Base-by-base conservation (phyloP, 495 filamentous ascomycete genomes). In the Apodospora peruviana region DNA sequence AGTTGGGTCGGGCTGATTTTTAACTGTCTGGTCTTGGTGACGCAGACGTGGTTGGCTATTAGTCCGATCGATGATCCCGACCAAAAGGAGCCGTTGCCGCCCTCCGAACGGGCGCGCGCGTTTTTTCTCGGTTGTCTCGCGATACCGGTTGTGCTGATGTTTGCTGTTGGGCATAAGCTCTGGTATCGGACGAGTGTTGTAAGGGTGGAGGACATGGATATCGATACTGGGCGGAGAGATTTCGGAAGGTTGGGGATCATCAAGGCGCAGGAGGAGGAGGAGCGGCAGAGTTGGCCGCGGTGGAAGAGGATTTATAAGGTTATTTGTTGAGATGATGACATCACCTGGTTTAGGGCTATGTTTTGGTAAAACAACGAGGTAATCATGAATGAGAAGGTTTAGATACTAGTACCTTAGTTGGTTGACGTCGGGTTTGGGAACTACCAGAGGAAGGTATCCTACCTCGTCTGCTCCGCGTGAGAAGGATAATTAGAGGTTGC, bases 11-110 rank as follows among this genome's bases (percentile, higher is more conserved):
- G 93, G 9, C 77, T 97, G 50, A 48, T 71, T 25, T 83, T 94
- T 68, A 96, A 96, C 66, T 50, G 69, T 27, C 67, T 94, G 8
- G 81, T 98, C 12, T 74, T 97, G 36, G 59, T 91, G 32, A 90
- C 85, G 17, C 91, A 97, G 63, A 88, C 96, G 68, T 97, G 91
- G 91, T 84, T 86, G 32, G 87, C 86, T 16, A 81, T 89, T 20
- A 83, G 81, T 47, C 93, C 93, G 2, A 71, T 91, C 17, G 37
- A 37, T 9, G n/a, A 3, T 11, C 20, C n/a, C 12, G 40, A 37
- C 5, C 48, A 23, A 0, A 21, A 17, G 0, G 23, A 12, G 16
- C 7, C 17, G 22, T 20, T 18, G 81, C 78, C 25, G 81, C 77
- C 55, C 64, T 47, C 0, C 1, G 54, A 55, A 2, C 5, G n/a